These are phyloP conservation scores for Pythium apleroticum DNA, from an alignment of 352 stramenopile genomes.

Conservation along the genomic window DNA sequence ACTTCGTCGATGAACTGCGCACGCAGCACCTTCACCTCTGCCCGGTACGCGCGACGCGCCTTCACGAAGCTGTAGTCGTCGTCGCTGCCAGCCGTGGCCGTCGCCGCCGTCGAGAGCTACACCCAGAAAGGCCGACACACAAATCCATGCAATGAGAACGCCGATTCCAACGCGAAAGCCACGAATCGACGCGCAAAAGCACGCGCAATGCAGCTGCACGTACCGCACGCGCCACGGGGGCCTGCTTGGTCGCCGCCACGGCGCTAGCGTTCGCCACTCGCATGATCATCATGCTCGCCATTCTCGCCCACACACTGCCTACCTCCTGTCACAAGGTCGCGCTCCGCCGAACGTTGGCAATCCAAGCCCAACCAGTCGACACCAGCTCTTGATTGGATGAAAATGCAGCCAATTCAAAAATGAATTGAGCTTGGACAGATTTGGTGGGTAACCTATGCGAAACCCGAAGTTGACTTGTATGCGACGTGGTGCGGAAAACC, in stretches of 20 bases:
- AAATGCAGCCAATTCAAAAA: constrained; percentile 21
- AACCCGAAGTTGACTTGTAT: constrained; percentile 8
- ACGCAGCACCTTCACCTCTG: constrained; percentile 65
- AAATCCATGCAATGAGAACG: constrained; percentile 5
- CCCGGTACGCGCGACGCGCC: constrained; percentile 62
- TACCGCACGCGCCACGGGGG: constrained; percentile 25
- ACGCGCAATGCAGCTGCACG: not conserved
- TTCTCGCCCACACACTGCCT: constrained; percentile 24
- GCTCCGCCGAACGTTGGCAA: constrained; percentile 3
- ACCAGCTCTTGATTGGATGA: constrained; percentile 19
- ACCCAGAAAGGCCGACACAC: not conserved
- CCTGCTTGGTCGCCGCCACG: constrained; percentile 23
- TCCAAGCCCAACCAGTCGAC: constrained; percentile 26
- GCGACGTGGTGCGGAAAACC: constrained; percentile 2
- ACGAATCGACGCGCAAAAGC: not conserved
- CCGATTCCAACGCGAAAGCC: not conserved
- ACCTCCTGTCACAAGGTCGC: not conserved
- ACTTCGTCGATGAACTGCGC: constrained; percentile 79
- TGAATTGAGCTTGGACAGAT: constrained; percentile 24
- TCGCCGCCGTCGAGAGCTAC: constrained; percentile 46
- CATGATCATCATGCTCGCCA: constrained; percentile 28
- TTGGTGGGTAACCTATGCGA: constrained; percentile 12
- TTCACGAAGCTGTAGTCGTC: constrained; percentile 77
- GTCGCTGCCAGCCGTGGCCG: constrained; percentile 18
- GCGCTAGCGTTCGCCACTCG: constrained; percentile 18